Conservation (phyloP, 306 rosid species). For the Oxytropis ochrocephala region DNA sequence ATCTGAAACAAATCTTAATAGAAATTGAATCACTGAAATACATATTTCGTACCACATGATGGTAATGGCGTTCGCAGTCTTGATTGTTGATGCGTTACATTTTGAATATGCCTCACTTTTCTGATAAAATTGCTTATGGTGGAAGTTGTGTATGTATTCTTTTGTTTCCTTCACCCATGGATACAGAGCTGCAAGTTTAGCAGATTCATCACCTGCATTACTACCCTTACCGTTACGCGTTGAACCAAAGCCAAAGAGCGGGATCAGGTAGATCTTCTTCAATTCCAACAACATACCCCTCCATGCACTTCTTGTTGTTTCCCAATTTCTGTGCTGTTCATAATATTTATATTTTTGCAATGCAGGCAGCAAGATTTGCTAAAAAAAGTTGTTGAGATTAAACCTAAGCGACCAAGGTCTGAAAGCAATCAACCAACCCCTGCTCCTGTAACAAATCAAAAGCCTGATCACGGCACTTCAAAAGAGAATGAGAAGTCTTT, state of each 20-base stretch:
- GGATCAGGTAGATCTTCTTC: constrained; percentile 62
- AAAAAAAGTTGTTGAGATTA: constrained; percentile 81
- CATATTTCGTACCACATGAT: not conserved
- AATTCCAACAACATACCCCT: not conserved
- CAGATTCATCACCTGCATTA: constrained; percentile 85
- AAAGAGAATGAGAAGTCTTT: constrained; percentile 26
- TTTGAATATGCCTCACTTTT: not conserved
- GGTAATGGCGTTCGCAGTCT: not conserved
- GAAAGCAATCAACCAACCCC: constrained; percentile 27
- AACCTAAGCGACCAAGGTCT: constrained; percentile 73
- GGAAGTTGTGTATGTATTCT: constrained; percentile 7
- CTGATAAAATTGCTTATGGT: not conserved
- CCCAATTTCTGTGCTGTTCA: not conserved
- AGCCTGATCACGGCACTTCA: constrained; percentile 17
- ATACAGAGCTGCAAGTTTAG: constrained; percentile 84
- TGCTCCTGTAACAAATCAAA: constrained; percentile 8
- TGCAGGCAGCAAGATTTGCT: constrained; percentile 86
- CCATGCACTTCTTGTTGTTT: not conserved
- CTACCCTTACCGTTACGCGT: constrained; percentile 82
- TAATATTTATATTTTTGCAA: not conserved
- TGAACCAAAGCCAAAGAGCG: constrained; percentile 91
- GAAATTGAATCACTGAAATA: not conserved
- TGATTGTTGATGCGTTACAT: not conserved
- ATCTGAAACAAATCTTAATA: not conserved
- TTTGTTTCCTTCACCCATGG: constrained; percentile 49